Base-by-base conservation (phyloP, 352 stramenopile genomes). In the Globisporangium spiculum region DNA sequence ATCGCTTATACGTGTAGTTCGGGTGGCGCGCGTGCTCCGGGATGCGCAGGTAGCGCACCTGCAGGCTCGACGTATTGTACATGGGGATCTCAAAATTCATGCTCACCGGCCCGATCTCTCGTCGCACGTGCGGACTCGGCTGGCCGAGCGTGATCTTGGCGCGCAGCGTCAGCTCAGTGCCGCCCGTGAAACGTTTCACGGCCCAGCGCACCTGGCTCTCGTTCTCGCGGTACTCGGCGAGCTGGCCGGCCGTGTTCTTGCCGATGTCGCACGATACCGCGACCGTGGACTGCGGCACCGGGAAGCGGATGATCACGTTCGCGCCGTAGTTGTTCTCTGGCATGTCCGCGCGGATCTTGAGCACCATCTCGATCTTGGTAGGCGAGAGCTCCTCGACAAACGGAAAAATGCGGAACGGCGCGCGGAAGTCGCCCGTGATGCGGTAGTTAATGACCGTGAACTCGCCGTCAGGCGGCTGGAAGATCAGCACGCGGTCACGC, bases 41-140 rank as follows among this genome's bases (percentile, higher is more conserved):
- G 75, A 99, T 99, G 73, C 96, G 91, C 69, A 99, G 77, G 80
- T 99, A 99, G 62, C 96, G 90, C 72, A 99, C 96, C 75, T 99
- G 95, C 58, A 99, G 83, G 78, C 96, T 98, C 61, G 95, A 99
- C 48, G 98, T 98, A 89, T 99, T 99, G 85, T 99, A 99, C 97
- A 99, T 99, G 61, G 98, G 98, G 67, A 99, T 99, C 80, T 99
- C 97, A 91, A 99, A 99, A 77, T 97, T 98, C 89, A 99, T 98
- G 70, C 95, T 98, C 66, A 99, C 96, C 34, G 97, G 97, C 12
- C 97, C 97, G 72, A 99, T 97, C 76, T 99, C 96, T 72, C 92
- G 92, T 64, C 94, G 83, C 69, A 90, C 83, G 66, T 90, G 85
- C 52, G 81, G 74, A 64, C 83, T 94, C 41, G 81, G 86, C 66